Evolutionary conservation across 805 yeast species (phyloP).

Genomic region (Kazachstania psychrophila): DNA sequence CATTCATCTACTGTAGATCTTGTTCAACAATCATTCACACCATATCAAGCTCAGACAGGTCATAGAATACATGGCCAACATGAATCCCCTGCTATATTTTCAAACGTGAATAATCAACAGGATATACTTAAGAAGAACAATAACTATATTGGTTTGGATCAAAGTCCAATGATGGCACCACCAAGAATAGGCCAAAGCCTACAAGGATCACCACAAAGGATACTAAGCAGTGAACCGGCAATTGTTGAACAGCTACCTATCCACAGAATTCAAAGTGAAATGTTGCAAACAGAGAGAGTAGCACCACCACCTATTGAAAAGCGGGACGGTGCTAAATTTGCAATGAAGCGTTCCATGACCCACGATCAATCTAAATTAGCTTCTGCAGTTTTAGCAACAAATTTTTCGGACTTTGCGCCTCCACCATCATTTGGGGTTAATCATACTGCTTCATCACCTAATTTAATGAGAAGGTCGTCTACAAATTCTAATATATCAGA

Average conservation of each 20-base stretch:
- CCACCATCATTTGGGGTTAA: neutral
- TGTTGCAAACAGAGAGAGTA: neutral
- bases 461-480: constrained; percentile 13
- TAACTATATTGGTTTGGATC: constrained; percentile 4
- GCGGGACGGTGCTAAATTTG: neutral
- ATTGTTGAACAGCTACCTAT: neutral
- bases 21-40: constrained; percentile 19
- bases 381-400: neutral
- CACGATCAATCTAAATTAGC: neutral
- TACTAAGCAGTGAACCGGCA: neutral
- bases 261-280: constrained; percentile 1
- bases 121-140: constrained; percentile 1
- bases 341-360: neutral
- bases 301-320: neutral
- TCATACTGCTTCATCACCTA: constrained; percentile 6
- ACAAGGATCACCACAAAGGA: constrained; percentile 13
- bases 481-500: constrained; percentile 6
- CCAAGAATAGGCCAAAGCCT: constrained; percentile 10
- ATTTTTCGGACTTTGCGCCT: constrained; percentile 1
- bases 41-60: constrained; percentile 10
- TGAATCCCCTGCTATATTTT: neutral
- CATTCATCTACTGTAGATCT: constrained; percentile 37
- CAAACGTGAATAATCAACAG: neutral
- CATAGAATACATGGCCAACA: constrained; percentile 4
- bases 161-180: neutral